Evolutionary conservation across 371 early-diverging fungal species (phyloP), one percentile per base, ranked within the genome.

Genomic region (Smittium culicis): DNA sequence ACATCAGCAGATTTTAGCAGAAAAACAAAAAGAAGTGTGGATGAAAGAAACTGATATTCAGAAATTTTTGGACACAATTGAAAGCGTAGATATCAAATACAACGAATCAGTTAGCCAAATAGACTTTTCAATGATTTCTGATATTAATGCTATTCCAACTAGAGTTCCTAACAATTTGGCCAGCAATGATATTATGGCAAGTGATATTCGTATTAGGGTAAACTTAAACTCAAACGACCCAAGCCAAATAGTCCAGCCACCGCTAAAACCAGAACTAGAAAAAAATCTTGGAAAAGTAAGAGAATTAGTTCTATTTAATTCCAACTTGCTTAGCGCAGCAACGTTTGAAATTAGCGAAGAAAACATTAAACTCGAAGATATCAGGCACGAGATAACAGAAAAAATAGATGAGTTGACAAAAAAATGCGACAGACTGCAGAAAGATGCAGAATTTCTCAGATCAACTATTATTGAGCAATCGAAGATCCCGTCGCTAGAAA

Each of bases 31-130:
- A 27, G 67, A 29, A 17, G 69, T 74, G 54, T 71, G 72, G 72
- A 68, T 71, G 31, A 64, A 58, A 35, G 77, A 74, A 62, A 71
- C 73, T 64, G 69, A 65, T 68, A 67, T 77, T 30, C 77, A 77
- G 68, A 68, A 64, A 16, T 63, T 75, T 54, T 60, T 74, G n/a
- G 77, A 74, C 24, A 56, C 70, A 59, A 59, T 74, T 57, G 70
- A 78, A 55, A 67, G 54, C 20, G 34, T 69, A 61, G 65, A 71
- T 20, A 66, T 72, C 35, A 68, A 77, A 17, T 72, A 78, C 31
- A 32, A 68, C 3, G 67, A 68, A 17, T 69, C 68, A 55, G 74
- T 73, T 5, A 69, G 63, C 55, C 57, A 66, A 27, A 57, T 57
- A 57, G 57, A 57, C 14, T 57, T 27, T 57, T 27, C 14, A 3